phyloP scores from a whole-genome alignment of 148 eudicot genomes.

The Fagopyrum homotropicum region DNA sequence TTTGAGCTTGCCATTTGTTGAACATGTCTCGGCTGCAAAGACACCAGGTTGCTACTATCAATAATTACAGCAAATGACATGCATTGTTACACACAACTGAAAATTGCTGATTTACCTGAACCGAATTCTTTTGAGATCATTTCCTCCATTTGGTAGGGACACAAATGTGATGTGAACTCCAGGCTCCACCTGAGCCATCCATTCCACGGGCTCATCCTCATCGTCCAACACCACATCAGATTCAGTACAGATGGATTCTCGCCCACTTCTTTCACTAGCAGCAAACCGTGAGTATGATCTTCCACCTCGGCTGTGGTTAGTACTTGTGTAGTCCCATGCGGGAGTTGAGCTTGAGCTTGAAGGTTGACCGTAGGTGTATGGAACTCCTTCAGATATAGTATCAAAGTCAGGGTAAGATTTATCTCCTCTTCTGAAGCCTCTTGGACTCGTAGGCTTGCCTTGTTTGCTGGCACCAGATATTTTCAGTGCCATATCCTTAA shows the following conservation, averaged over 20 bases:
- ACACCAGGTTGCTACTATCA: too few species aligned
- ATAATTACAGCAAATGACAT: too few species aligned
- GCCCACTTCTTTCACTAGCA: slow-evolving; percentile 33
- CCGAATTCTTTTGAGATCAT: slow-evolving; percentile 88
- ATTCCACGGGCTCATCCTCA: slow-evolving; percentile 82
- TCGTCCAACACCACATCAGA: slow-evolving; percentile 58
- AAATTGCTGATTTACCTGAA: slow-evolving; percentile 50
- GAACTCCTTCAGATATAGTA: slow-evolving; percentile 75
- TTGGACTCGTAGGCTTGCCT: slow-evolving; percentile 68
- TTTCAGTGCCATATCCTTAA: slow-evolving; percentile 92
- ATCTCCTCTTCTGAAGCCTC: slow-evolving; percentile 53
- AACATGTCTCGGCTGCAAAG: slow-evolving; percentile 78
- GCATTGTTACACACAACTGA: too few species aligned
- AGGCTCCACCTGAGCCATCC: slow-evolving; percentile 99
- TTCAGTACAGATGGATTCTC: slow-evolving; percentile 42
- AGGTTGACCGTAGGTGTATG: slow-evolving; percentile 58
- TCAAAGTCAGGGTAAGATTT: slow-evolving; percentile 69
- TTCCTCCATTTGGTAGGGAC: slow-evolving; percentile 88
- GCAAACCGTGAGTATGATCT: slow-evolving; percentile 60
- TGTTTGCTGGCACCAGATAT: slow-evolving; percentile 61
- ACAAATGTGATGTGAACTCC: slow-evolving; percentile 96
- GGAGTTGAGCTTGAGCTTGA: slow-evolving; percentile 94
- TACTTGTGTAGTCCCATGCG: slow-evolving; percentile 75
- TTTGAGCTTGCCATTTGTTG: slow-evolving; percentile 97
- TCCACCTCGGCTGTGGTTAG: slow-evolving; percentile 27